Evolutionary conservation across 371 early-diverging fungal genomes (phyloP), one percentile per base, ranked within the genome.

Genomic region (Mucor lusitanicus): DNA sequence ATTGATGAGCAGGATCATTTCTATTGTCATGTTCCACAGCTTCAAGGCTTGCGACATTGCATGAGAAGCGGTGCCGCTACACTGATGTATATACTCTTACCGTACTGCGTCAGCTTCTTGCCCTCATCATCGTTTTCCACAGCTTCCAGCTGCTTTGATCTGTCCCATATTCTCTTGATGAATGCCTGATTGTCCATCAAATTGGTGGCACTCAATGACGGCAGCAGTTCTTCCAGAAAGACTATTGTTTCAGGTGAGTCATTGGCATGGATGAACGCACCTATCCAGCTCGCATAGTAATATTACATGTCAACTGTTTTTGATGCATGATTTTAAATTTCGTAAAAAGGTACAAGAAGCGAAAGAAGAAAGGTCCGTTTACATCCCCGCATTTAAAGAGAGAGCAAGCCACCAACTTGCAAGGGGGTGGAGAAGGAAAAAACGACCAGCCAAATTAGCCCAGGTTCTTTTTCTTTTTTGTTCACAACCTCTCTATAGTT

Each of bases 401-500:
- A 21, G 48, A 23, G 8, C 11, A 64, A 64, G 64, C 64, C 64
- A 64, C 64, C 54, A 28, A 55, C 25, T 39, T 64, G 59, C 65
- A 65, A 58, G 65, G 65, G 64, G 40, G n/a, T n/a, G 33, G 48
- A 23, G 15, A 37, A 37, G 37, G 13, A 37, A 19, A 50, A 44
- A 44, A 33, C 3, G 30, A 30, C 30, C 30, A 30, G 42, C 42
- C 42, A 44, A 23, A 11, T 23, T 12, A 50, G 23, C 50, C 32
- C 63, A 35, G 27, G 32, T 53, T 54, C 39, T 60, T 60, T 60
- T 19, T 25, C 5, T 11, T 50, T 48, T 65, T 50, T 3, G 13
- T 50, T 50, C 30, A 60, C 32, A 37, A 30, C 30, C 2, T 3
- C 30, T 3, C 30, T n/a, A 30, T 3, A 37, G 13, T 37, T 3